A percentile compares a stretch with the other conserved stretches of the same genome.
Evolutionary conservation across 495 filamentous ascomycete species (phyloP).

Genomic region (Daldinia grandis): DNA sequence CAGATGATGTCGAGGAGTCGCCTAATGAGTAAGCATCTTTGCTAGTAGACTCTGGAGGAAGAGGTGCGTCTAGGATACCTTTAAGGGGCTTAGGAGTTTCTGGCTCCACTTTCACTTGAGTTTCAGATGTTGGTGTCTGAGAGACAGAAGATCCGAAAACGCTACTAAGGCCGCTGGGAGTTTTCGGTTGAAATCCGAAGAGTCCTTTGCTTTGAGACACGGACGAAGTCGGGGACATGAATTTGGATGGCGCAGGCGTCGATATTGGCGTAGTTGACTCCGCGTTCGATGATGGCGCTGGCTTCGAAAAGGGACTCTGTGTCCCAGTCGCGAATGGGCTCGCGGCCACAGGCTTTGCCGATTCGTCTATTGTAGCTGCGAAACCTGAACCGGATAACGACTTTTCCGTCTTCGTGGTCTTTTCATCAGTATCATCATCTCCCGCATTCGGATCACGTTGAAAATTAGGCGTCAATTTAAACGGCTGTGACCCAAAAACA

Average conservation of each 20-base stretch:
- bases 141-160: slow-evolving; percentile 20
- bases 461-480: slow-evolving; percentile 82
- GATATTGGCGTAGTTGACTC: slow-evolving; percentile 66
- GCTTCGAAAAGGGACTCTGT: slow-evolving; percentile 44
- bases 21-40: slow-evolving; percentile 69
- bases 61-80: slow-evolving; percentile 61
- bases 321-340: slow-evolving; percentile 29
- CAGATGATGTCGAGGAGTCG: slow-evolving; percentile 74
- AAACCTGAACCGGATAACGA: slow-evolving; percentile 68
- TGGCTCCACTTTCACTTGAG: slow-evolving; percentile 50
- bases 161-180: slow-evolving; percentile 21
- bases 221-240: slow-evolving; percentile 33
- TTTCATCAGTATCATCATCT: slow-evolving; percentile 62
- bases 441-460: slow-evolving; percentile 74
- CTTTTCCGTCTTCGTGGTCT: slow-evolving; percentile 48
- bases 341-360: slow-evolving; percentile 48
- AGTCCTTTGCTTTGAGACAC: slow-evolving; percentile 23
- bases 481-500: slow-evolving; percentile 67
- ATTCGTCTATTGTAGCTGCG: slow-evolving; percentile 57
- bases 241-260: slow-evolving; percentile 61
- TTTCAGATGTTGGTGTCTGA: slow-evolving; percentile 26
- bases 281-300: slow-evolving; percentile 36
- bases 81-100: slow-evolving; percentile 40
- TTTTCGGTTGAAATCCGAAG: slow-evolving; percentile 39
- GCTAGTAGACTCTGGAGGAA: slow-evolving; percentile 81